Evolutionary conservation across 1,284 basidiomycete genomes (phyloP).

Genomic region (Ceratobasidium sp.): DNA sequence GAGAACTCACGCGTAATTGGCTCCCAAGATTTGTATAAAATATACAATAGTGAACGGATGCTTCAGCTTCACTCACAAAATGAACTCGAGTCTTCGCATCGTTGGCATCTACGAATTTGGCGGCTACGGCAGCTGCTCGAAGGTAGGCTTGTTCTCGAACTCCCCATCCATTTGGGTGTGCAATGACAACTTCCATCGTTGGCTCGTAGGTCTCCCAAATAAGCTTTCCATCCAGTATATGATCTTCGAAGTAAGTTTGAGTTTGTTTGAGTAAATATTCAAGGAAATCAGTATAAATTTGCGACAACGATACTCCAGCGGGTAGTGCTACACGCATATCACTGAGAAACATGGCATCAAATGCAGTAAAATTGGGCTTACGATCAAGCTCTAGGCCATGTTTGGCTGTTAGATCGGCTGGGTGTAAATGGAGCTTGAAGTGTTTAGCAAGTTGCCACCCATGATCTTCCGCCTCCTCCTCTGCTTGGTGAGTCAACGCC

Average conservation of each 20-base stretch:
- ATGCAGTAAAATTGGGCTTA: background rate
- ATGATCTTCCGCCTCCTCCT: conserved; percentile 27
- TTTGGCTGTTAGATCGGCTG: conserved; percentile 13
- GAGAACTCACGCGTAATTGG: background rate
- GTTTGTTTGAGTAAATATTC: conserved; percentile 37
- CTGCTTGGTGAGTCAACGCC: conserved; percentile 22
- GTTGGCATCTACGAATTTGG: background rate
- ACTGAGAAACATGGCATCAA: background rate
- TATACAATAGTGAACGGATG: conserved; percentile 22
- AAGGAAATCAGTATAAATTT: conserved; percentile 40
- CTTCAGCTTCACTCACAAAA: conserved; percentile 19
- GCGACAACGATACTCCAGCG: background rate
- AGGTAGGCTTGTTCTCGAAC: conserved; percentile 35
- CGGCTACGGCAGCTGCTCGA: conserved; percentile 6
- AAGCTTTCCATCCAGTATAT: conserved; percentile 24
- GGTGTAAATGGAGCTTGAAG: conserved; percentile 47
- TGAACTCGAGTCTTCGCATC: background rate
- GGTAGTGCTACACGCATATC: conserved; percentile 1
- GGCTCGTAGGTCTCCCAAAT: conserved; percentile 19
- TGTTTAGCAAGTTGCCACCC: conserved; percentile 45
- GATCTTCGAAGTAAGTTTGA: conserved; percentile 32
- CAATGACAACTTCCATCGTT: conserved; percentile 30
- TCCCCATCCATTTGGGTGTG: conserved; percentile 45
- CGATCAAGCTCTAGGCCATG: conserved; percentile 10
- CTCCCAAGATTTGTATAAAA: conserved; percentile 11